Evolutionary conservation across 2,329 filamentous ascomycete genomes (phyloP), one percentile per base, ranked within the genome.

Genomic region (Colletotrichum incanum): DNA sequence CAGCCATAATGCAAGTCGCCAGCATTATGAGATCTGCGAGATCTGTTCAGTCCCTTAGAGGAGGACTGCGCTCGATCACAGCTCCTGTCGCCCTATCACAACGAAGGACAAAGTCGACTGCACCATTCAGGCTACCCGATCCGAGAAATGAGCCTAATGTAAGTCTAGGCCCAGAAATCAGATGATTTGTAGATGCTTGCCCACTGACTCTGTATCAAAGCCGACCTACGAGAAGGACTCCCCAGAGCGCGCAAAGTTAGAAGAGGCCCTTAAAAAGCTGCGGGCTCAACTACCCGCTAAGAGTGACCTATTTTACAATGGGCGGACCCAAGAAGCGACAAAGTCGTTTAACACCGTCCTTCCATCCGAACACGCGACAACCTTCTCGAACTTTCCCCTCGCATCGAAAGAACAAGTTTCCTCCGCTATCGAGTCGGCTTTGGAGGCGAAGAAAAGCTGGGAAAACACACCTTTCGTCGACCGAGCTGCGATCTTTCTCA

Each of bases 401-500:
- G 78, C 80, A 34, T 78, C 77, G 26, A 76, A 77, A 47, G 76
- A 77, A 52, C 78, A 83, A 52, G 80, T 84, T 41, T 70, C 65
- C 56, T 75, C 26, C 3, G 94, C 96, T 65, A 98, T 98, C 78
- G 90, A 94, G 39, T 89, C 94, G 47, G 96, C 96, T 34, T 89
- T 98, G 52, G 90, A 89, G n/a, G 95, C 95, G 58, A 96, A 97
- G 85, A 87, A 91, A 67, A 89, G 91, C 43, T 98, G 96, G 96
- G 94, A 96, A 79, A 87, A 89, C 7, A 87, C 97, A 20, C 94
- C 96, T 14, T 98, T 98, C 79, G 91, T 93, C 58, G 96, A 98
- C 84, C 91, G 96, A 64, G 96, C 96, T 14, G 93, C 95, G 68
- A 89, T 98, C 80, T 98, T 98, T 86, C 90, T 98, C 79, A 98